Evolutionary conservation across 1,284 basidiomycete genomes (phyloP).

Genomic region (Taiwanofungus camphoratus): DNA sequence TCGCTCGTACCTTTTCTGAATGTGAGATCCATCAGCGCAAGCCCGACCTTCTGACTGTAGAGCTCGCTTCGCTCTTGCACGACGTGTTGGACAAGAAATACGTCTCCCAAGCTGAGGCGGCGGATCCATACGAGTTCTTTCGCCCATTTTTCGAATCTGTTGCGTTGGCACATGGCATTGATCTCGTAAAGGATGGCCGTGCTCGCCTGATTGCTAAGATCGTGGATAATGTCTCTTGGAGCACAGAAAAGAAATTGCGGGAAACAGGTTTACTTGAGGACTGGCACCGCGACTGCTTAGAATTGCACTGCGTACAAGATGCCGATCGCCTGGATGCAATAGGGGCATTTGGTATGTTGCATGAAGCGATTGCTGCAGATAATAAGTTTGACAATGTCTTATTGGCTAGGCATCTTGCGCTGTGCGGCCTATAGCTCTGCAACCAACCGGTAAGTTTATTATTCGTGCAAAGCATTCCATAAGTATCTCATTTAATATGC

Average conservation of each 20-base stretch:
- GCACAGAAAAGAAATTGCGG: constrained; percentile 71
- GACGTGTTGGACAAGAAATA: constrained; percentile 89
- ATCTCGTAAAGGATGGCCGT: constrained; percentile 56
- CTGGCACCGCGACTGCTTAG: constrained; percentile 75
- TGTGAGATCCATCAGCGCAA: constrained; percentile 19
- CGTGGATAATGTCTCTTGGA: constrained; percentile 83
- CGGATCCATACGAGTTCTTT: constrained; percentile 62
- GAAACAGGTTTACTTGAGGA: constrained; percentile 47
- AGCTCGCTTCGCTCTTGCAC: constrained; percentile 84
- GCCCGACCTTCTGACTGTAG: constrained; percentile 71
- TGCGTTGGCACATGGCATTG: constrained; percentile 35
- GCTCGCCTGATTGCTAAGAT: constrained; percentile 54
- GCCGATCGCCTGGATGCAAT: constrained; percentile 91
- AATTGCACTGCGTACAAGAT: constrained; percentile 90
- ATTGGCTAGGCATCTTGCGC: constrained; percentile 67
- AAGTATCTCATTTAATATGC: constrained; percentile 7
- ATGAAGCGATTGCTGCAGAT: background rate
- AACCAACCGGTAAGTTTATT: constrained; percentile 47
- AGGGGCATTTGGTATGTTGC: constrained; percentile 72
- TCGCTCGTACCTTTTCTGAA: constrained; percentile 45
- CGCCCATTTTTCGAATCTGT: constrained; percentile 57
- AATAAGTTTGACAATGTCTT: background rate
- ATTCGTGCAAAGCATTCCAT: background rate
- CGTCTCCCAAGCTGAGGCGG: constrained; percentile 48
- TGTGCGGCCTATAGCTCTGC: constrained; percentile 79